Conservation (phyloP, 164 flowering plant species). For the Umbilicus rupestris region DNA sequence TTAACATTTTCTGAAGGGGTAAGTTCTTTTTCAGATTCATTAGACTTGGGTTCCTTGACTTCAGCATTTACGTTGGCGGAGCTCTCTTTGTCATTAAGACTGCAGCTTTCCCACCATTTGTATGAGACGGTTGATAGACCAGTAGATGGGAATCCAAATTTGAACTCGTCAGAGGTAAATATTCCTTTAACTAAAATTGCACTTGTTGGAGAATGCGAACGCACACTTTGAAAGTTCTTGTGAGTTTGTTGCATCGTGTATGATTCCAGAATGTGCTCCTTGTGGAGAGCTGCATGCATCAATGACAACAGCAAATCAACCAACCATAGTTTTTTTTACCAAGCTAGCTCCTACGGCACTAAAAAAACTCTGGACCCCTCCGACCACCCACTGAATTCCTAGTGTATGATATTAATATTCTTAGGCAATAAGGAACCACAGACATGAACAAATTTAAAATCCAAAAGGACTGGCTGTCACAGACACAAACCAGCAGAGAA, state of each 20-base stretch:
- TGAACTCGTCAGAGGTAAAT: slow-evolving; percentile 2
- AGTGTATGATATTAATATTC: neutral
- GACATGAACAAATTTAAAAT: too few species aligned
- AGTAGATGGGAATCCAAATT: slow-evolving; percentile 3
- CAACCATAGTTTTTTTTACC: neutral
- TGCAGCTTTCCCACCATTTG: slow-evolving; percentile 1
- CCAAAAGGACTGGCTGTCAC: too few species aligned
- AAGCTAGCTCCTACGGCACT: neutral
- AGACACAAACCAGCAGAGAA: too few species aligned
- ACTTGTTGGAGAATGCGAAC: neutral
- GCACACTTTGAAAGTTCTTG: neutral
- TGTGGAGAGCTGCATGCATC: neutral
- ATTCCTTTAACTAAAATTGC: neutral
- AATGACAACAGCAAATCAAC: neutral
- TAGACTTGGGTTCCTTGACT: neutral
- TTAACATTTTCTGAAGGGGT: neutral
- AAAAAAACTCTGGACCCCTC: neutral
- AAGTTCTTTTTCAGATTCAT: neutral
- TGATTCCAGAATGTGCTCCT: neutral
- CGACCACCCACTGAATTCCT: neutral
- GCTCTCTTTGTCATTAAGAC: neutral
- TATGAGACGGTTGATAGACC: neutral
- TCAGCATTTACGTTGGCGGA: neutral
- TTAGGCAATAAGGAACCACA: neutral
- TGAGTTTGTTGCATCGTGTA: neutral